Conservation (phyloP, 257 asterid genomes). For the Gardenia jasminoides region DNA sequence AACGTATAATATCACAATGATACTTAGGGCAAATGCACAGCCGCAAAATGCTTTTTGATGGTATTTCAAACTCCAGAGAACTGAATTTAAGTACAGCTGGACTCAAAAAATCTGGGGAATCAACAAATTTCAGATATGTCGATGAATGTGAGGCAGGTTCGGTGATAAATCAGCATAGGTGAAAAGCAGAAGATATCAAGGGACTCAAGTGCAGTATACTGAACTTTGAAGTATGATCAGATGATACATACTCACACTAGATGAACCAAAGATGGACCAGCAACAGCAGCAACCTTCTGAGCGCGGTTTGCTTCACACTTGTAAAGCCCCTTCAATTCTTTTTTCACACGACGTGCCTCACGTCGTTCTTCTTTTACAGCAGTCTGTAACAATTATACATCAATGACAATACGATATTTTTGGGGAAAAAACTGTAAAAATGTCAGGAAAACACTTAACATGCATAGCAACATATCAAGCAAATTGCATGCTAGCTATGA, state of each 20-base stretch:
- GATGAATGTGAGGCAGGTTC: not conserved
- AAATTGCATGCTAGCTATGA: no score
- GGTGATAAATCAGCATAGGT: not conserved
- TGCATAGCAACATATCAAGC: no score
- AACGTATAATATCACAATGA: not conserved
- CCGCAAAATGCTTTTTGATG: not conserved
- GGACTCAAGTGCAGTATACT: no score
- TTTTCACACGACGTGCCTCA: conserved; percentile 79
- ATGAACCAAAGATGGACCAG: conserved; percentile 88
- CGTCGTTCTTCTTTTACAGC: conserved; percentile 87
- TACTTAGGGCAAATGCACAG: not conserved
- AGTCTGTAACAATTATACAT: conserved; percentile 47
- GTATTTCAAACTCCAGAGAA: not conserved
- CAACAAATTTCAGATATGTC: not conserved
- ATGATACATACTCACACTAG: conserved; percentile 51
- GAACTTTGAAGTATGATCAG: not conserved
- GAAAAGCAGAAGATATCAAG: no score
- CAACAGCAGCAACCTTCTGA: conserved; percentile 86
- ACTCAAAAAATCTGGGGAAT: no score
- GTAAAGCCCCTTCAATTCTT: conserved; percentile 69
- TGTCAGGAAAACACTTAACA: not conserved
- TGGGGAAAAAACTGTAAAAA: not conserved
- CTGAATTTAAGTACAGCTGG: not conserved
- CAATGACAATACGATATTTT: not conserved
- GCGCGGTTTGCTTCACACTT: conserved; percentile 77